Base-by-base conservation (phyloP, 331 rosid genomes). In the Ulmus americana region DNA sequence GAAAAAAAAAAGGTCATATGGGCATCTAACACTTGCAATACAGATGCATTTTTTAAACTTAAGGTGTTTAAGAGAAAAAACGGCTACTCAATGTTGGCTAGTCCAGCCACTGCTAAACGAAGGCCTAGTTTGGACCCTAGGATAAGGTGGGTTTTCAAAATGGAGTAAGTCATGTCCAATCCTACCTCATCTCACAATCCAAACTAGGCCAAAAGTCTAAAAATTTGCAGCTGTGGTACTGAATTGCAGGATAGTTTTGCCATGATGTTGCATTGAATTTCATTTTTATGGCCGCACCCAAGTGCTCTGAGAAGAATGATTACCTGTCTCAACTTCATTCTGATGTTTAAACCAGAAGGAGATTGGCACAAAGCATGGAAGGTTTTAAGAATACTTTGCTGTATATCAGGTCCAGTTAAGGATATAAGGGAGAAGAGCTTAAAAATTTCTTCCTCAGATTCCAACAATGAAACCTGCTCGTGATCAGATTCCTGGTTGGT, bases 281-380 rank as follows among this genome's bases (percentile, higher is more conserved):
- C 1, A 11, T 5, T 54, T 8, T 8, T 56, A 65, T 12, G 50
- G 52, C 5, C 59, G 52, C 69, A 59, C 59, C 57, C 69, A 63
- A 7, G 28, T 50, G 28, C 45, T 45, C 6, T 0, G 44, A 59
- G 38, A 16, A 61, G 43, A 42, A 6, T 62, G 47, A 42, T 38
- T 14, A 78, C 85, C 92, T 83, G 82, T 75, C 83, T 72, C 68
- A 86, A 65, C 79, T 76, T 74, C 69, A 16, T 74, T 81, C 86
- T 83, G 83, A 79, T 72, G 69, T 74, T 67, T 48, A 70, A 70
- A 73, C 88, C 89, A 57, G 73, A 76, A 68, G 82, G 75, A 79
- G 88, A 76, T 47, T 76, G 84, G 59, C 86, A 79, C 68, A 86
- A 14, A 55, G 85, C 80, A 46, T 79, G 73, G 58, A 86, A 81